These are phyloP conservation scores for Fraxinus dipetala DNA, from an alignment of 305 asterid genomes.

Conservation along the genomic window DNA sequence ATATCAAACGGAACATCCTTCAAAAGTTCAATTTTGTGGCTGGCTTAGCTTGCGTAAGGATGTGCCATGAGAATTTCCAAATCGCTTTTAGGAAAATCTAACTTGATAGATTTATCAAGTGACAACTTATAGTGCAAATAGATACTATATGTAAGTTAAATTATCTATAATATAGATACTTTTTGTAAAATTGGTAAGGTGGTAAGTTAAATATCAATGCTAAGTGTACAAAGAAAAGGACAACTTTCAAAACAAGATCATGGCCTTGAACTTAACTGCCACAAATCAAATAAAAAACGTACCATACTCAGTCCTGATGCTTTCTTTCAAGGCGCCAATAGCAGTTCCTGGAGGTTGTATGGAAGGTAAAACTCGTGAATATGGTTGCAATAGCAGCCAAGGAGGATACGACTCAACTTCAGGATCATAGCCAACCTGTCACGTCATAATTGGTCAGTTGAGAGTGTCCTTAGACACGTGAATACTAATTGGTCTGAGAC, in stretches of 20 bases:
- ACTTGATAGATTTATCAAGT: background rate
- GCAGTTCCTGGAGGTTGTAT: slow-evolving; percentile 87
- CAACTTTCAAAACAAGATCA: background rate
- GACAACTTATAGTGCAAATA: background rate
- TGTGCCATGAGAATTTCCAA: background rate
- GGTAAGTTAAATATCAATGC: background rate
- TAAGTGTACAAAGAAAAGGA: background rate
- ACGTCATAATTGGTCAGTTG: slow-evolving; percentile 1
- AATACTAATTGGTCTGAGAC: background rate
- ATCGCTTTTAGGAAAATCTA: background rate
- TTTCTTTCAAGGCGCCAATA: slow-evolving; percentile 61
- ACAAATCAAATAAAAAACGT: slow-evolving; percentile 22
- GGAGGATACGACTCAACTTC: slow-evolving; percentile 74
- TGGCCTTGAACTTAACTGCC: background rate
- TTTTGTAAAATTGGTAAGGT: background rate
- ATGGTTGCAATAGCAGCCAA: slow-evolving; percentile 82
- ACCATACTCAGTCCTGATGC: slow-evolving; percentile 57
- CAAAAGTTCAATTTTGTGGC: background rate
- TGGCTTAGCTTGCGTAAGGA: background rate
- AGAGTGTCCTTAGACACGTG: background rate
- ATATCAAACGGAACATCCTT: background rate
- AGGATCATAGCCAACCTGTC: slow-evolving; percentile 93
- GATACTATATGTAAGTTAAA: background rate
- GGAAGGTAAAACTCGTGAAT: slow-evolving; percentile 58
- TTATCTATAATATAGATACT: background rate